A percentile compares a stretch with the other conserved stretches of the same genome.
Evolutionary conservation across 2,329 filamentous ascomycete species (phyloP).

Genomic region (Pyrenochaeta sp.): DNA sequence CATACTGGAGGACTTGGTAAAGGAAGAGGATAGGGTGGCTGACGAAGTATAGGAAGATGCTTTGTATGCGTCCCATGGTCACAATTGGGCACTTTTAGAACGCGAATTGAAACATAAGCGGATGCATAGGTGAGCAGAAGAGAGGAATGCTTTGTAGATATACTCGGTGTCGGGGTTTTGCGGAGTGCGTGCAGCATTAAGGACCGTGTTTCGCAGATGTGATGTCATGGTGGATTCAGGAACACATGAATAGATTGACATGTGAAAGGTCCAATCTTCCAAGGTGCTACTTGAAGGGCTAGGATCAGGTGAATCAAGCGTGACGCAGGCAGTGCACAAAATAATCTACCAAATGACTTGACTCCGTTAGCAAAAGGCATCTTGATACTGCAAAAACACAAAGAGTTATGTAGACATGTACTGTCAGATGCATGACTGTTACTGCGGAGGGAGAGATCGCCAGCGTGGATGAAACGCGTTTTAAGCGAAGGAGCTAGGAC

Average conservation of each 20-base stretch:
- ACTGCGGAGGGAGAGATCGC: slow-evolving; percentile 2
- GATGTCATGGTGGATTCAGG: slow-evolving; percentile 31
- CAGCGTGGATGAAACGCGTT: slow-evolving; percentile 11
- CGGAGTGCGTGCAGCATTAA: slow-evolving; percentile 19
- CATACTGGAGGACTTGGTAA: slow-evolving; percentile 71
- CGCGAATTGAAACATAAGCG: background rate
- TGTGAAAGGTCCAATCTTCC: slow-evolving; percentile 24
- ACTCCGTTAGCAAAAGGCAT: background rate
- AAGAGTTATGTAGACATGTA: background rate
- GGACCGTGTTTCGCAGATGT: slow-evolving; percentile 21
- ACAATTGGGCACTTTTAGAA: background rate
- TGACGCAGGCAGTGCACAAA: background rate
- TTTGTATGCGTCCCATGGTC: slow-evolving; percentile 29
- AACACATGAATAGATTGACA: slow-evolving; percentile 13
- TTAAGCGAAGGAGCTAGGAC: slow-evolving; percentile 16
- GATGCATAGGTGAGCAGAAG: background rate
- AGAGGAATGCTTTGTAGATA: background rate
- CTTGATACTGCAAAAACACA: background rate
- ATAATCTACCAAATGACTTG: background rate
- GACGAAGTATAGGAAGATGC: slow-evolving; percentile 37
- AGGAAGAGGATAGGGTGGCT: slow-evolving; percentile 63
- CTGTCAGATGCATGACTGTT: background rate
- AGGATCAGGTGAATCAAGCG: background rate
- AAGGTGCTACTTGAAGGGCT: background rate
- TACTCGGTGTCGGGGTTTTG: slow-evolving; percentile 1